Evolutionary conservation across 495 filamentous ascomycete genomes (phyloP), one percentile per base, ranked within the genome.

Genomic region (Daldinia decipiens): DNA sequence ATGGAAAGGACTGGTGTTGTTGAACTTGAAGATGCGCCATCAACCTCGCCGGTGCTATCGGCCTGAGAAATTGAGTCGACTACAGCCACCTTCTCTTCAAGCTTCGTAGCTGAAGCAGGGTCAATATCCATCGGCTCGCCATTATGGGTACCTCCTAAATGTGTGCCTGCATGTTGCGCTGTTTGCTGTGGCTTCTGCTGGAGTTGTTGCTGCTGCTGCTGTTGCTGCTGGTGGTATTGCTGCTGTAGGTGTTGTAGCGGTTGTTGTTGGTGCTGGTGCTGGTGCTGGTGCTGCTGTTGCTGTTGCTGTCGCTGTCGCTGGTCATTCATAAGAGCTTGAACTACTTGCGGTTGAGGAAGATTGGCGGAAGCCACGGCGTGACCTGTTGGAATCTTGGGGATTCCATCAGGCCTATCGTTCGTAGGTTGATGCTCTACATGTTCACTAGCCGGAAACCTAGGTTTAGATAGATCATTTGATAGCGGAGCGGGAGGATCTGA

Each of bases 21-120:
- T 79, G 78, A 32, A 79, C 76, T 78, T 17, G 85, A 81, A 15
- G 80, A 80, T 53, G 81, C 39, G 59, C 78, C 60, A 72, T 85
- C 79, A 36, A 75, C 45, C 29, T 53, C 6, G 43, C n/a, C 31
- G 36, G 0, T 9, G 7, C 11, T 26, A 59, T 74, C 70, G 24
- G 34, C 38, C 27, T 66, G 67, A 36, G 65, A 27, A 24, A 15
- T 38, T 24, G 62, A 38, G 24, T 63, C 57, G 9, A 67, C 65
- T 29, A 60, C 34, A 34, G 19, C 11, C 5, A 15, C 27, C 1
- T 45, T 26, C 31, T 47, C 68, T n/a, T 68, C 60, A 39, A 67
- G 57, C 40, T 73, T 70, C 45, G 60, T 38, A 38, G 57, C 51
- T 19, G 66, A 71, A 51, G 59, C 39, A 29, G 58, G 54, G 31